Evolutionary conservation across 2,329 filamentous ascomycete genomes (phyloP), one percentile per base, ranked within the genome.

Genomic region (Fusarium multiceps): DNA sequence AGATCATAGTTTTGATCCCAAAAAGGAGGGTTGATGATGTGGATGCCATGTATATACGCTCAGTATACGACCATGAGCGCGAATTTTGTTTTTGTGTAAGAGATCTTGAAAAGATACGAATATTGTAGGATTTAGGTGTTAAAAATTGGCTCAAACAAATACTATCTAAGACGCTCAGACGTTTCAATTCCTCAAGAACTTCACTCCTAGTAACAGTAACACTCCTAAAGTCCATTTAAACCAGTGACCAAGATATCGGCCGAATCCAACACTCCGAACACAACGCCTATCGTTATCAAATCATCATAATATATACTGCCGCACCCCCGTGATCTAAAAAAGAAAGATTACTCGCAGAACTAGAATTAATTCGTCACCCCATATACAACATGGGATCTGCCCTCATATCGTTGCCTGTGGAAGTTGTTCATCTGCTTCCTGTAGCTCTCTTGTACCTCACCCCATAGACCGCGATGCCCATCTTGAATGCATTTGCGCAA

Each of bases 361-460:
- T 27, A 4, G 18, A 50, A 51, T 63, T 41, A 72, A 54, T 42
- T 63, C 28, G 55, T 67, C 12, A 72, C 55, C 4, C 69, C 69
- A 20, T 69, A 60, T 5, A 72, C 71, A 34, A 75, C 71, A n/a
- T 75, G 72, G 4, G 72, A 53, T 21, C 69, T 73, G 1, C 59
- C 62, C 41, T 68, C 73, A 18, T 67, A 69, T 37, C 72, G 64
- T 34, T 63, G 57, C 41, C 61, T 58, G 45, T 76, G 66, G 42
- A 72, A 76, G 8, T 49, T 59, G 10, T 66, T 74, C 43, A 67
- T 61, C 66, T 74, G 67, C 45, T 63, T 72, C 46, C 77, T 72
- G 30, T 77, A 71, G 13, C 58, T 59, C 54, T 78, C 75, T 56
- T 76, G 74, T 11, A 79, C 77, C 28, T 77, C 61, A 1, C 77